Evolutionary conservation across 2,329 filamentous ascomycete genomes (phyloP).

Genomic region (Verticillium klebahnii): DNA sequence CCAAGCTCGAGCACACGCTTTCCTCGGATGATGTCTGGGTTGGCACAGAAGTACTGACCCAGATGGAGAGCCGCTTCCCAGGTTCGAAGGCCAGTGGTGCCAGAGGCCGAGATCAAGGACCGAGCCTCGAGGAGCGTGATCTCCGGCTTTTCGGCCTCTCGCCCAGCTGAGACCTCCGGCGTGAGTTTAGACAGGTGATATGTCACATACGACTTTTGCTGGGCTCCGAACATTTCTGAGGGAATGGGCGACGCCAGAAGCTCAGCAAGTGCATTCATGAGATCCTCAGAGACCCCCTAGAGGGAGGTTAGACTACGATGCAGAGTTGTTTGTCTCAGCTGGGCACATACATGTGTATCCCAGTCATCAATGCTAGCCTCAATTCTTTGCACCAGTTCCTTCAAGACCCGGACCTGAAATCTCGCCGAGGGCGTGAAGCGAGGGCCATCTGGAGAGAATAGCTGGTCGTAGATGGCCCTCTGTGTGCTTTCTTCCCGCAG

Average conservation of each 20-base stretch:
- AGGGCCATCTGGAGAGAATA: slow-evolving; percentile 59
- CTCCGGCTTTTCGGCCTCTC: not conserved
- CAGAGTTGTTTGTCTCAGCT: not conserved
- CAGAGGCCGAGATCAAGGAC: slow-evolving; percentile 62
- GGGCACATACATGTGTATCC: slow-evolving; percentile 73
- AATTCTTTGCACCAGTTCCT: slow-evolving; percentile 64
- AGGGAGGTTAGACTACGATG: slow-evolving; percentile 1
- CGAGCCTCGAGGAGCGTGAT: slow-evolving; percentile 68
- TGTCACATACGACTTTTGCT: slow-evolving; percentile 70
- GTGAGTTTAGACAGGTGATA: slow-evolving; percentile 49
- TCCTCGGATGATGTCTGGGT: slow-evolving; percentile 38
- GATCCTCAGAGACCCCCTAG: slow-evolving; percentile 78
- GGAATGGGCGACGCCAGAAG: slow-evolving; percentile 61
- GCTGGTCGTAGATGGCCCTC: slow-evolving; percentile 55
- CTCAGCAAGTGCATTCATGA: slow-evolving; percentile 64
- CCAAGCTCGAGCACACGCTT: slow-evolving; percentile 68
- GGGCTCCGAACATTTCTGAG: slow-evolving; percentile 61
- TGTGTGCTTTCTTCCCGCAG: slow-evolving; percentile 62
- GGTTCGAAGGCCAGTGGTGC: slow-evolving; percentile 72
- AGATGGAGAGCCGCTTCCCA: slow-evolving; percentile 79
- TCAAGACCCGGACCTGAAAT: slow-evolving; percentile 70
- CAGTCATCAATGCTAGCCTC: slow-evolving; percentile 75
- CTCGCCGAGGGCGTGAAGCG: slow-evolving; percentile 58
- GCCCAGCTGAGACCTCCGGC: not conserved
- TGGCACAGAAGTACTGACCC: slow-evolving; percentile 59